Evolutionary conservation across 352 stramenopile species (phyloP).

Genomic region (Phytophthora colocasiae): DNA sequence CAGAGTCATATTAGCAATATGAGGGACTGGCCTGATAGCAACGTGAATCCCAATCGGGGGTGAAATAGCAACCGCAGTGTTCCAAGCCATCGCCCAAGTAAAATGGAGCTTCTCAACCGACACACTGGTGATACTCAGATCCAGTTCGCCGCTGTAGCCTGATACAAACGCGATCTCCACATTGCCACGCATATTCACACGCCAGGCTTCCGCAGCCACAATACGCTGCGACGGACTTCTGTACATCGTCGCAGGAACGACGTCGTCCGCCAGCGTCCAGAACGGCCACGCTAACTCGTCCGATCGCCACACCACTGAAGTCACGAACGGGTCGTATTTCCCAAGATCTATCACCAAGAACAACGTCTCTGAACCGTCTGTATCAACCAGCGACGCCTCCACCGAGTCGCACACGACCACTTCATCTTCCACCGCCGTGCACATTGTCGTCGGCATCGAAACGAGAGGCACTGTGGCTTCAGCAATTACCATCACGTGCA

Average conservation of each 20-base stretch:
- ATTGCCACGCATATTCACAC: constrained; percentile 26
- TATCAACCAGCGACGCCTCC: constrained; percentile 39
- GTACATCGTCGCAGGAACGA: constrained; percentile 17
- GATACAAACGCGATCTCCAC: constrained; percentile 30
- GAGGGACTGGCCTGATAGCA: constrained; percentile 32
- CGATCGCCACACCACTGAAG: constrained; percentile 27
- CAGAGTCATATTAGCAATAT: constrained; percentile 26
- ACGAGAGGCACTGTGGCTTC: constrained; percentile 37
- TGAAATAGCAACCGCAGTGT: constrained; percentile 1
- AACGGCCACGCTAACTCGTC: constrained; percentile 16
- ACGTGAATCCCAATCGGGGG: not conserved
- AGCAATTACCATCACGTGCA: constrained; percentile 27
- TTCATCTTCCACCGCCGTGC: constrained; percentile 37
- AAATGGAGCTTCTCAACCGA: constrained; percentile 15
- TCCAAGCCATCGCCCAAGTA: not conserved
- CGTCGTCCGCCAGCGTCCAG: constrained; percentile 19
- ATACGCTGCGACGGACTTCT: constrained; percentile 7
- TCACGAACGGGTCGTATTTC: constrained; percentile 15
- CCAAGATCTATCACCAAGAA: constrained; percentile 43
- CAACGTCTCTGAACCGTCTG: constrained; percentile 44
- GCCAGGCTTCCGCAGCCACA: constrained; percentile 13
- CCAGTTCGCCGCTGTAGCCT: constrained; percentile 34
- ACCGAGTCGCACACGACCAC: constrained; percentile 32
- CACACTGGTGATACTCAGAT: constrained; percentile 18
- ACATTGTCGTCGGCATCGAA: constrained; percentile 6